These are phyloP conservation scores for Carex arenaria DNA, from an alignment of 202 grass and related monocot genomes.

Conservation along the genomic window DNA sequence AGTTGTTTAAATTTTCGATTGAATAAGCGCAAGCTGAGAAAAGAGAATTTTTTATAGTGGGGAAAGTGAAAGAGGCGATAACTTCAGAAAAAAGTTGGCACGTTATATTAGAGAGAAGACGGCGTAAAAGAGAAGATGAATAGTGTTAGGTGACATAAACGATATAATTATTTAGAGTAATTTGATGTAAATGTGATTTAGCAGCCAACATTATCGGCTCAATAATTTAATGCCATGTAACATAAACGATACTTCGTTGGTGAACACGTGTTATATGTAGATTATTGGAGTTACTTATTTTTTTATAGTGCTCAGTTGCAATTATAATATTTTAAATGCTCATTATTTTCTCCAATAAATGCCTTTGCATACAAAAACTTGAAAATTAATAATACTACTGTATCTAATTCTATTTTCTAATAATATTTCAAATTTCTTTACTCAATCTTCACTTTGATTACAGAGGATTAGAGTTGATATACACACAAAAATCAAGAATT, in stretches of 20 bases:
- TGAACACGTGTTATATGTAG: neutral
- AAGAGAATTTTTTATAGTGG: slow-evolving; percentile 5
- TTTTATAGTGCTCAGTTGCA: neutral
- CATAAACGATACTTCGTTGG: neutral
- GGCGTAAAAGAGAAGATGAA: slow-evolving; percentile 7
- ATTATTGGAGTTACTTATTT: neutral
- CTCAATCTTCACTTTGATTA: neutral
- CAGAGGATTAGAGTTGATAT: neutral
- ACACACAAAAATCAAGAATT: neutral
- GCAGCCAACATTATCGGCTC: neutral
- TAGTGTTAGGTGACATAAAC: neutral
- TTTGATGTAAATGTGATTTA: neutral
- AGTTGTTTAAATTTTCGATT: neutral
- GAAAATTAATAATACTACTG: neutral
- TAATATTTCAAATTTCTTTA: neutral
- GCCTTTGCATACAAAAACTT: neutral
- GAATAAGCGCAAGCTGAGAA: neutral
- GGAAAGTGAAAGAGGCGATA: slow-evolving; percentile 10
- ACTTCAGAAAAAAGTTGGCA: neutral
- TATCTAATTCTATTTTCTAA: neutral
- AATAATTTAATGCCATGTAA: slow-evolving; percentile 5
- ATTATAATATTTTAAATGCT: neutral
- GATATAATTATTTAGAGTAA: neutral
- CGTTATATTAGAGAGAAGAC: neutral
- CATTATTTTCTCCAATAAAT: neutral